phyloP scores from a whole-genome alignment of 1,284 basidiomycete species.

The Leccinum solheimii region DNA sequence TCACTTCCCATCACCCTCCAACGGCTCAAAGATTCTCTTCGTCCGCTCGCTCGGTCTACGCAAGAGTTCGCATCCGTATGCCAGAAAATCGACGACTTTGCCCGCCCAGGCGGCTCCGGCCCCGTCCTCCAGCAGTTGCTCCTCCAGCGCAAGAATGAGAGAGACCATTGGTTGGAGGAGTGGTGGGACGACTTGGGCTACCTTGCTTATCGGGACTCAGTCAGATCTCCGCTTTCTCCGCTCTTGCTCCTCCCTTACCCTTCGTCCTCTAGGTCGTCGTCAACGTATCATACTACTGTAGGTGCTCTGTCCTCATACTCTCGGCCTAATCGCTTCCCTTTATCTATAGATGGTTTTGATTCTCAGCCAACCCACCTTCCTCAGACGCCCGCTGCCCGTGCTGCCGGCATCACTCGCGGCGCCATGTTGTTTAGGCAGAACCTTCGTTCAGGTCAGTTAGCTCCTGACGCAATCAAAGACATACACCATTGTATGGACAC shows the following conservation, averaged over 20 bases:
- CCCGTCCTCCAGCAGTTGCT: slow-evolving; percentile 60
- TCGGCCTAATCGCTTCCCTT: neutral
- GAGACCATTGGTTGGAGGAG: slow-evolving; percentile 73
- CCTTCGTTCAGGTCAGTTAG: slow-evolving; percentile 64
- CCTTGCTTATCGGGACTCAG: slow-evolving; percentile 74
- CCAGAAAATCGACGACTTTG: slow-evolving; percentile 65
- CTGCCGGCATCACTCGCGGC: slow-evolving; percentile 70
- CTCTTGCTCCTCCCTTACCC: neutral
- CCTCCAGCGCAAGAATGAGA: slow-evolving; percentile 48
- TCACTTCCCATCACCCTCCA: slow-evolving; percentile 55
- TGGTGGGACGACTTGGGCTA: slow-evolving; percentile 83
- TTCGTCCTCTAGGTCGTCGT: slow-evolving; percentile 59
- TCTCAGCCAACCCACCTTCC: slow-evolving; percentile 60
- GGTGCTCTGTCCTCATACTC: slow-evolving; percentile 21
- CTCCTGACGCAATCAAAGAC: slow-evolving; percentile 74
- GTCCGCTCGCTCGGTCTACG: slow-evolving; percentile 62
- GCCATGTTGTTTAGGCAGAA: slow-evolving; percentile 73
- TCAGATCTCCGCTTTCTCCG: slow-evolving; percentile 35
- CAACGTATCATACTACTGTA: slow-evolving; percentile 84
- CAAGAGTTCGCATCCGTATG: slow-evolving; percentile 55
- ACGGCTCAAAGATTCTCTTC: slow-evolving; percentile 59
- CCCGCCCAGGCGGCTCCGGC: slow-evolving; percentile 40
- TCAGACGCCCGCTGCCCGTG: slow-evolving; percentile 63
- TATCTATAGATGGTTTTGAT: slow-evolving; percentile 66
- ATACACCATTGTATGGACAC: slow-evolving; percentile 86